phyloP scores from a whole-genome alignment of 352 stramenopile genomes.

The Globisporangium irregulare region DNA sequence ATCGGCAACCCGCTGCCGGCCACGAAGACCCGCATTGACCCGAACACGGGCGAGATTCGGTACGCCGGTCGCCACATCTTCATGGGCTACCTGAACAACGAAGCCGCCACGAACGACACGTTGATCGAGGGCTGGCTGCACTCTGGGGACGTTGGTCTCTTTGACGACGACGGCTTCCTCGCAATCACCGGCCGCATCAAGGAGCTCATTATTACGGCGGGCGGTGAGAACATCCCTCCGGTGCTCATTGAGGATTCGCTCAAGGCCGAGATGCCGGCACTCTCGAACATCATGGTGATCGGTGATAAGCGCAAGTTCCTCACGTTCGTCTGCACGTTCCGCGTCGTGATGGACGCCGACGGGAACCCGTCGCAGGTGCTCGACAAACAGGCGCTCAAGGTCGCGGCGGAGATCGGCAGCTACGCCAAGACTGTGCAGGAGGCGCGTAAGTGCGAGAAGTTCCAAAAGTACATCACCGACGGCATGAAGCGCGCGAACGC shows the following conservation, averaged over 20 bases:
- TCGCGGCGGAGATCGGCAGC: constrained; percentile 57
- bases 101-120: constrained; percentile 53
- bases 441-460: constrained; percentile 62
- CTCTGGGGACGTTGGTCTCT: constrained; percentile 85
- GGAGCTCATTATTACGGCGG: constrained; percentile 92
- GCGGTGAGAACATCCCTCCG: constrained; percentile 91
- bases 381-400: constrained; percentile 61
- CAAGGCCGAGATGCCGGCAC: constrained; percentile 70
- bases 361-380: constrained; percentile 67
- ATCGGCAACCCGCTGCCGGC: constrained; percentile 63
- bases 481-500: constrained; percentile 63
- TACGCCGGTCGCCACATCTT: constrained; percentile 69
- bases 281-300: constrained; percentile 90
- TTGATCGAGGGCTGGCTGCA: constrained; percentile 87
- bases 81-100: constrained; percentile 72
- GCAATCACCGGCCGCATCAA: constrained; percentile 93
- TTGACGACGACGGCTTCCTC: constrained; percentile 88
- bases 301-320: constrained; percentile 91
- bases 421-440: constrained; percentile 76
- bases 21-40: constrained; percentile 48
- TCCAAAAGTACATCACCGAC: constrained; percentile 72
- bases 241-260: constrained; percentile 87
- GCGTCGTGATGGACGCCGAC: constrained; percentile 57
- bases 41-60: constrained; percentile 52
- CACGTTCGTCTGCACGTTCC: constrained; percentile 82